Base-by-base conservation (phyloP, 345 rosid species). In the Chamaenerion angustifolium region DNA sequence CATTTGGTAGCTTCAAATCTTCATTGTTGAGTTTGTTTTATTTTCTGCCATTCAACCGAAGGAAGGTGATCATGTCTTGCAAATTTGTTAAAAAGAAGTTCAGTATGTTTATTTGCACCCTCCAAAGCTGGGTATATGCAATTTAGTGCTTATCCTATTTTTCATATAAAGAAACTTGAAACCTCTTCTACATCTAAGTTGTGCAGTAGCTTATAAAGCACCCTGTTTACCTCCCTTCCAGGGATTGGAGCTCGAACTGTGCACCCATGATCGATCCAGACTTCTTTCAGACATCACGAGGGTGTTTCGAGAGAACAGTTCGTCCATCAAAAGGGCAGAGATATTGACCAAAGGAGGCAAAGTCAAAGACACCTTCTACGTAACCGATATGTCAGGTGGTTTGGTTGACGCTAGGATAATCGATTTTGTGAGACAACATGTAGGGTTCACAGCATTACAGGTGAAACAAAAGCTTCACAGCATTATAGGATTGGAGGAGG, bases 231-330 rank as follows among this genome's bases (percentile, higher is more conserved):
- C 3, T 42, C 16, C n/a, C n/a, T 18, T 56, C 59, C 68, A 78
- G 82, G 88, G 88, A 42, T 56, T 78, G 55, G 72, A 67, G 61
- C 67, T 81, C 37, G 84, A 78, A 59, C 17, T 81, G 46, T 69
- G 66, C 75, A 71, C 76, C 2, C 71, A 61, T 16, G 81, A 78
- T 57, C 58, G 80, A 2, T 51, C 53, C 45, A 82, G 88, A 42
- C 84, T 81, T 47, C 78, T 77, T 11, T 76, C 81, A 0, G 76
- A 78, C 42, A 67, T 73, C 44, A 81, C 84, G 14, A 66, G 84
- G 51, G 60, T 78, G 50, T 67, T 81, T 51, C 74, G 88, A 0
- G 84, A 81, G 57, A 78, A 78, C 45, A 61, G 88, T 23, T 52
- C 75, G 45, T 69, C 64, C 52, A 64, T 78, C 55, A 75, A 11